Percentiles rank a stretch among this genome's conserved stretches.
phyloP scores from a whole-genome alignment of 2,329 filamentous ascomycete genomes.

The Penicillium sp. region DNA sequence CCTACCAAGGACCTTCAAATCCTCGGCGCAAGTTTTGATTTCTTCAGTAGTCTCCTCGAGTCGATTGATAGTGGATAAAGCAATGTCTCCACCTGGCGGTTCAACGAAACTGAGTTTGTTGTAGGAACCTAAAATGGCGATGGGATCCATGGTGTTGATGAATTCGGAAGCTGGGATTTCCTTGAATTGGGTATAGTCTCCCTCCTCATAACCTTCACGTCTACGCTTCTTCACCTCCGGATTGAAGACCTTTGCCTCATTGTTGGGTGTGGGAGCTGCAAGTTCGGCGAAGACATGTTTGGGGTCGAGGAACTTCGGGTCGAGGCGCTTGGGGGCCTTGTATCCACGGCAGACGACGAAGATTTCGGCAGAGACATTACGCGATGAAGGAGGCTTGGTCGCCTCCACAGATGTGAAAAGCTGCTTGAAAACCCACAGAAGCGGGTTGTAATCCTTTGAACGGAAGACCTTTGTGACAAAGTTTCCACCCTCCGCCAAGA shows the following conservation, averaged over 20 bases:
- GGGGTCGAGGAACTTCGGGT: conserved; percentile 88
- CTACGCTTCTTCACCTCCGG: conserved; percentile 97
- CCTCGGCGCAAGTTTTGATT: conserved; percentile 72
- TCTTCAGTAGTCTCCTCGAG: conserved; percentile 84
- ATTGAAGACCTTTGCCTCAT: conserved; percentile 97
- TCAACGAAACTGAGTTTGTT: conserved; percentile 84
- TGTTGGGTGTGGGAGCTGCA: conserved; percentile 80
- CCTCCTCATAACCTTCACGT: conserved; percentile 95
- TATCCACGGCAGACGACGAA: conserved; percentile 96
- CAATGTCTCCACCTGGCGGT: conserved; percentile 76
- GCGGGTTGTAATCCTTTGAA: conserved; percentile 92
- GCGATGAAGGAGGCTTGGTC: conserved; percentile 91
- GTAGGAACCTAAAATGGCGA: conserved; percentile 80
- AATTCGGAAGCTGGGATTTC: conserved; percentile 87
- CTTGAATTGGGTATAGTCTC: conserved; percentile 89
- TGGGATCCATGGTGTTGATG: conserved; percentile 88
- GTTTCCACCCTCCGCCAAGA: conserved; percentile 80
- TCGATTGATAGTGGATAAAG: conserved; percentile 78
- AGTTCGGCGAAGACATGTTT: conserved; percentile 89
- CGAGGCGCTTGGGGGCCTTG: conserved; percentile 90
- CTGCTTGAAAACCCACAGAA: conserved; percentile 97
- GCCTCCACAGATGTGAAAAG: conserved; percentile 93
- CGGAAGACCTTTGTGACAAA: conserved; percentile 98
- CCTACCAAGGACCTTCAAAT: conserved; percentile 85
- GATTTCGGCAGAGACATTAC: conserved; percentile 96